Evolutionary conservation across 2,329 filamentous ascomycete species (phyloP).

Genomic region (Xylaria arbuscula): DNA sequence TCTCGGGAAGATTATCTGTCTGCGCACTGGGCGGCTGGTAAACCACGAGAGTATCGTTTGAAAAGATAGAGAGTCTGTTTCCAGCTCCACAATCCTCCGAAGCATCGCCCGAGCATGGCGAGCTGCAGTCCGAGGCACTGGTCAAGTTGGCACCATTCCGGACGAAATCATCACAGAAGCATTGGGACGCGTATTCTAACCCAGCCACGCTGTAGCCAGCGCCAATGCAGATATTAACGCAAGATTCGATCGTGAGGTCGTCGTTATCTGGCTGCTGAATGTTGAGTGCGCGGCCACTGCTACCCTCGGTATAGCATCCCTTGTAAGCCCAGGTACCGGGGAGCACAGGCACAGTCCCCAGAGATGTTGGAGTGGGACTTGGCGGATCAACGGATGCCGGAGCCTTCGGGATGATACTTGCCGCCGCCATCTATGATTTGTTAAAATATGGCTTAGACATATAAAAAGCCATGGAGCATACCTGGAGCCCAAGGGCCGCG

Average conservation of each 20-base stretch:
- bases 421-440: background rate
- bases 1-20: slow-evolving; percentile 31
- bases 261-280: slow-evolving; percentile 41
- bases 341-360: slow-evolving; percentile 29
- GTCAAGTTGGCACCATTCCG: slow-evolving; percentile 41
- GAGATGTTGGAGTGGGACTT: background rate
- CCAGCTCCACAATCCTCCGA: slow-evolving; percentile 44
- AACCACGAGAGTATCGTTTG: slow-evolving; percentile 38
- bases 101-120: slow-evolving; percentile 42
- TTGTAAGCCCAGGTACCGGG: slow-evolving; percentile 39
- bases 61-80: slow-evolving; percentile 43
- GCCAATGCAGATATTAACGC: slow-evolving; percentile 40
- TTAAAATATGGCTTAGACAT: background rate
- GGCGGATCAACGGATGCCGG: background rate
- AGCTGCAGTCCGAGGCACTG: slow-evolving; percentile 41
- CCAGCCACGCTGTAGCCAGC: slow-evolving; percentile 49
- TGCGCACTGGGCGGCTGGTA: slow-evolving; percentile 38
- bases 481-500: slow-evolving; percentile 6
- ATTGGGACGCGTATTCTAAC: slow-evolving; percentile 51
- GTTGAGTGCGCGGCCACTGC: slow-evolving; percentile 36
- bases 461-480: background rate
- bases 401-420: background rate
- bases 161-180: slow-evolving; percentile 46
- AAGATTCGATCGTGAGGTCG: slow-evolving; percentile 42
- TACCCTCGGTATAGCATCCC: slow-evolving; percentile 43